phyloP scores from a whole-genome alignment of 2,329 filamentous ascomycete species.

The Chaetomium globosum region DNA sequence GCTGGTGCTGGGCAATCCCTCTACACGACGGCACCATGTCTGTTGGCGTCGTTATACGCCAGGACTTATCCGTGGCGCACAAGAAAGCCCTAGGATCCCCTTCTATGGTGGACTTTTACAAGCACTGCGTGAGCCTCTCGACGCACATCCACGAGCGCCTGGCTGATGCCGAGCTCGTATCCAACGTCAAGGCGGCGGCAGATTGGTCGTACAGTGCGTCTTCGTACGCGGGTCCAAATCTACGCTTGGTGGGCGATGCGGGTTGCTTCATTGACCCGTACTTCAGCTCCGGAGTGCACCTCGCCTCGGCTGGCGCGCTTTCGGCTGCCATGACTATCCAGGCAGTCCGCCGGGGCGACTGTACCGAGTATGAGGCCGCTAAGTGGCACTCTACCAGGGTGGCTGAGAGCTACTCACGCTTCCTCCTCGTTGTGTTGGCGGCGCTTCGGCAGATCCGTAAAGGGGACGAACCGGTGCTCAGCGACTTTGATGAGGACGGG shows the following conservation, averaged over 20 bases:
- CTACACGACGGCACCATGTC: conserved; percentile 51
- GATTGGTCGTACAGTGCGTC: no score
- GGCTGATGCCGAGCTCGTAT: background rate
- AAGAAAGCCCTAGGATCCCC: conserved; percentile 26
- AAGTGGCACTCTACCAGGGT: conserved; percentile 51
- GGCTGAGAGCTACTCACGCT: conserved; percentile 51
- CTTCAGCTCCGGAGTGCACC: conserved; percentile 53
- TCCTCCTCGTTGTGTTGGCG: conserved; percentile 48
- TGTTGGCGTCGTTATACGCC: conserved; percentile 48
- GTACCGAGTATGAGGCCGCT: conserved; percentile 44
- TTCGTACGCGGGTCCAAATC: no score
- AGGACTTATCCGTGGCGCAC: conserved; percentile 31
- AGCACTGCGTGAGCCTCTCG: conserved; percentile 41
- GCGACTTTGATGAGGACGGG: conserved; percentile 47
- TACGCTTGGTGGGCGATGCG: conserved; percentile 47
- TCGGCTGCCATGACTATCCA: conserved; percentile 51
- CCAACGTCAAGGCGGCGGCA: no score
- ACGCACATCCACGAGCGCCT: conserved; percentile 39
- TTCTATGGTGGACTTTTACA: conserved; percentile 41
- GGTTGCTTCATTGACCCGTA: conserved; percentile 54
- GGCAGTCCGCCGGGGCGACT: conserved; percentile 46
- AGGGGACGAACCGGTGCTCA: conserved; percentile 46
- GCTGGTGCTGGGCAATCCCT: conserved; percentile 56
- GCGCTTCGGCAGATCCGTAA: conserved; percentile 47
- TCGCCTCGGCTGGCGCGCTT: conserved; percentile 48